These are phyloP conservation scores for Fusarium equiseti DNA, from an alignment of 2,329 filamentous ascomycete genomes.

Conservation along the genomic window DNA sequence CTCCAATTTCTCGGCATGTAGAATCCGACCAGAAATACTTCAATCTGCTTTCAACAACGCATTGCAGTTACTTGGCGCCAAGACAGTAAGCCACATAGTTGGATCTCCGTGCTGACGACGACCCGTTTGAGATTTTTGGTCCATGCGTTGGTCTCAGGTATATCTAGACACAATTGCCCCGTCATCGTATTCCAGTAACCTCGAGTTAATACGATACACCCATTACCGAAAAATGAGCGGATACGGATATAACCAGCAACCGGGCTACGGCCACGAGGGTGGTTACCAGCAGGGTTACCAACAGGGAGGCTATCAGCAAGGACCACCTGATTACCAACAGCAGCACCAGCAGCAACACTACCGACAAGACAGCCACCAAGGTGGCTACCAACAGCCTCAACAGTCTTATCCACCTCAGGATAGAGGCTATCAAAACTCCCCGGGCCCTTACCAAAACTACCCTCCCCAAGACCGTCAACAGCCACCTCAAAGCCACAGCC, in stretches of 20 bases:
- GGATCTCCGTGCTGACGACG: not conserved
- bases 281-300: not conserved
- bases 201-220: not conserved
- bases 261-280: not conserved
- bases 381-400: not conserved
- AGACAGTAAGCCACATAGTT: not conserved
- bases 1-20: not conserved
- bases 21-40: not conserved
- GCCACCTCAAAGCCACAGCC: not conserved
- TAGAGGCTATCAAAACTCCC: not conserved
- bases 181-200: not conserved
- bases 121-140: not conserved
- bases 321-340: not conserved
- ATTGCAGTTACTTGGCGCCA: slow-evolving; percentile 1
- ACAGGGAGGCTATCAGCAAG: not conserved
- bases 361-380: not conserved
- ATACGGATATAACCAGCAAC: not conserved
- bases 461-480: not conserved
- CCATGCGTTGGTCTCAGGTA: not conserved
- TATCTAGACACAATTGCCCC: not conserved
- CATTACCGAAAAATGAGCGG: not conserved
- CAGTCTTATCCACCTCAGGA: not conserved
- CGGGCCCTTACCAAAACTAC: not conserved
- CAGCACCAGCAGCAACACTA: not conserved
- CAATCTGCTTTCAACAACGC: not conserved